A percentile compares a stretch with the other conserved stretches of the same genome.
phyloP scores from a whole-genome alignment of 371 early-diverging fungal species.

The Apophysomyces ossiformis region DNA sequence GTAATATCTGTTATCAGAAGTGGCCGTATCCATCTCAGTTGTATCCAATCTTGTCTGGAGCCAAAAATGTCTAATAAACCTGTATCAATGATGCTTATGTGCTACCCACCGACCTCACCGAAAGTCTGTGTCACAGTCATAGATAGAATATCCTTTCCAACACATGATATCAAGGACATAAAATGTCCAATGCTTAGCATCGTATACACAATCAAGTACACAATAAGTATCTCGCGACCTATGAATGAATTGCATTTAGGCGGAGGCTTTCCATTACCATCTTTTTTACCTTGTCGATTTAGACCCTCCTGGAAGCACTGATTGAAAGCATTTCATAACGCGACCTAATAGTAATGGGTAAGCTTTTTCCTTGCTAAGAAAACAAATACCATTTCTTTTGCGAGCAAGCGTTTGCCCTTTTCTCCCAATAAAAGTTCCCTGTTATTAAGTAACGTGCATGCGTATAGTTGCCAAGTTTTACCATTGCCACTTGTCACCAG shows the following conservation, averaged over 20 bases:
- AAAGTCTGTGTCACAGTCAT: constrained; percentile 69
- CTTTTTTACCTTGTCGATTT: constrained; percentile 13
- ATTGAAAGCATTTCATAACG: constrained; percentile 54
- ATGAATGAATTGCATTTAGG: background rate
- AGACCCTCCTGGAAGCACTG: constrained; percentile 64
- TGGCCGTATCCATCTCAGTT: constrained; percentile 51
- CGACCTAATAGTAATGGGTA: constrained; percentile 22
- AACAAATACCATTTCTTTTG: constrained; percentile 34
- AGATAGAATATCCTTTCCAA: constrained; percentile 67
- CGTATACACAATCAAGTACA: constrained; percentile 67
- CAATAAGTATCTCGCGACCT: constrained; percentile 36
- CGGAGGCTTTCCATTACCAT: background rate
- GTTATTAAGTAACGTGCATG: background rate
- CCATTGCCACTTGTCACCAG: constrained; percentile 60
- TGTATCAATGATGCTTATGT: constrained; percentile 3
- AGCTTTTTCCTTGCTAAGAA: background rate
- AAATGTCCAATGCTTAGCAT: constrained; percentile 57
- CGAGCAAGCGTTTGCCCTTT: constrained; percentile 44
- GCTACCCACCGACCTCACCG: constrained; percentile 27
- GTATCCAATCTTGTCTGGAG: constrained; percentile 50
- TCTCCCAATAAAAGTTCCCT: background rate
- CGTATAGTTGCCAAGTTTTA: constrained; percentile 17
- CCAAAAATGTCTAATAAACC: constrained; percentile 57
- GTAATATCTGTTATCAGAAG: constrained; percentile 37
- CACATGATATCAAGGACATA: constrained; percentile 70